These are phyloP conservation scores for Tolypocladium ovalisporum DNA, from an alignment of 2,329 filamentous ascomycete species.

Conservation along the genomic window DNA sequence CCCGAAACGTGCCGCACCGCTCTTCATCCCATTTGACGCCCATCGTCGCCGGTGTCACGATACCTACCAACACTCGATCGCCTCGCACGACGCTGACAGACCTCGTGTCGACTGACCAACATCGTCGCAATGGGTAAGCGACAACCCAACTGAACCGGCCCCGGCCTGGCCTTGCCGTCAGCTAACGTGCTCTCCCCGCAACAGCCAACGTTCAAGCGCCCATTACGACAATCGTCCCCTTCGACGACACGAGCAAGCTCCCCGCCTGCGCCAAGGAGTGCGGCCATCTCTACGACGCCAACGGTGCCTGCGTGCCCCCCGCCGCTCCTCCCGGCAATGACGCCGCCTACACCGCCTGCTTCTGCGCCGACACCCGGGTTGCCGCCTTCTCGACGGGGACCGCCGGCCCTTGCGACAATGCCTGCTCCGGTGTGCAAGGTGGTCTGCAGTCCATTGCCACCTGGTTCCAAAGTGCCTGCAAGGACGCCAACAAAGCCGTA, in stretches of 20 bases:
- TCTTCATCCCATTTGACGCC: neutral
- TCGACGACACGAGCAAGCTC: constrained; percentile 31
- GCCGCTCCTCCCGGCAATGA: constrained; percentile 34
- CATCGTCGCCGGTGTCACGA: neutral
- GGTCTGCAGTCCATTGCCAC: constrained; percentile 45
- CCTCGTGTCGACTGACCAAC: neutral
- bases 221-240: constrained; percentile 44
- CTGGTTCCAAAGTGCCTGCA: constrained; percentile 64
- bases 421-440: constrained; percentile 38
- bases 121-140: neutral
- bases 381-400: constrained; percentile 44
- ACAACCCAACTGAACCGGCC: too few relatives aligned
- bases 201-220: neutral
- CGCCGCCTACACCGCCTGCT: constrained; percentile 54
- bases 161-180: too few relatives aligned
- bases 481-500: constrained; percentile 21
- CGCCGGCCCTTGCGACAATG: constrained; percentile 49
- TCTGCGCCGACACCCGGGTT: constrained; percentile 57
- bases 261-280: constrained; percentile 53
- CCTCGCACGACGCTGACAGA: neutral
- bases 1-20: neutral
- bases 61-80: neutral
- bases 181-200: neutral
- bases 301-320: constrained; percentile 58
- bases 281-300: constrained; percentile 55